A percentile compares a stretch with the other conserved stretches of the same genome.
These are phyloP conservation scores for Diaporthe eres DNA, from an alignment of 2,329 filamentous ascomycete genomes.

Conservation along the genomic window DNA sequence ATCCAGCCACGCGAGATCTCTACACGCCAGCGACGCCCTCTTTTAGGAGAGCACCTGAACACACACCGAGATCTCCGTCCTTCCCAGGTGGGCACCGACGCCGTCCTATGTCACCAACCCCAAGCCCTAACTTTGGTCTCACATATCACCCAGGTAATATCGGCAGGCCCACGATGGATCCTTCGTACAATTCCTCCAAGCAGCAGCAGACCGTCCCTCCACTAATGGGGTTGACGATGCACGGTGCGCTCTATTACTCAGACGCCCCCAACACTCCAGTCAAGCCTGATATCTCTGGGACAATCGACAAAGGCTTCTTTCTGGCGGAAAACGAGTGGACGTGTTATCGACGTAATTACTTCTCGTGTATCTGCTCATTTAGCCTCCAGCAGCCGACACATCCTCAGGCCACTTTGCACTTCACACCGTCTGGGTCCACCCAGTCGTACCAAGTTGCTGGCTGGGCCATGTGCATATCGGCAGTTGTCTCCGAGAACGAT, in stretches of 20 bases:
- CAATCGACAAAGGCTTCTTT: conserved; percentile 93
- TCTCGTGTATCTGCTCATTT: conserved; percentile 87
- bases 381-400: conserved; percentile 71
- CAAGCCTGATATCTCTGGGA: conserved; percentile 81
- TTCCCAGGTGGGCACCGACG: conserved; percentile 63
- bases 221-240: conserved; percentile 62
- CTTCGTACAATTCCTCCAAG: conserved; percentile 57
- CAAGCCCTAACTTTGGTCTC: conserved; percentile 63
- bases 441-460: conserved; percentile 77
- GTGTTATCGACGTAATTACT: conserved; percentile 93
- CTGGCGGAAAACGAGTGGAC: conserved; percentile 87
- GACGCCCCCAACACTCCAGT: conserved; percentile 65
- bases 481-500: conserved; percentile 82
- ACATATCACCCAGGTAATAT: conserved; percentile 48
- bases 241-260: conserved; percentile 73
- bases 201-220: conserved; percentile 65
- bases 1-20: conserved; percentile 67
- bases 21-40: conserved; percentile 66
- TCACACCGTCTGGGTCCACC: conserved; percentile 64
- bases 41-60: conserved; percentile 64
- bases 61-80: conserved; percentile 66
- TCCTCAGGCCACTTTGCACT: conserved; percentile 57
- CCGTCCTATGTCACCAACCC: conserved; percentile 67
- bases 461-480: conserved; percentile 88
- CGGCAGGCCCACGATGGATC: conserved; percentile 63